phyloP scores from a whole-genome alignment of 495 filamentous ascomycete genomes.

The Neurospora sp. region DNA sequence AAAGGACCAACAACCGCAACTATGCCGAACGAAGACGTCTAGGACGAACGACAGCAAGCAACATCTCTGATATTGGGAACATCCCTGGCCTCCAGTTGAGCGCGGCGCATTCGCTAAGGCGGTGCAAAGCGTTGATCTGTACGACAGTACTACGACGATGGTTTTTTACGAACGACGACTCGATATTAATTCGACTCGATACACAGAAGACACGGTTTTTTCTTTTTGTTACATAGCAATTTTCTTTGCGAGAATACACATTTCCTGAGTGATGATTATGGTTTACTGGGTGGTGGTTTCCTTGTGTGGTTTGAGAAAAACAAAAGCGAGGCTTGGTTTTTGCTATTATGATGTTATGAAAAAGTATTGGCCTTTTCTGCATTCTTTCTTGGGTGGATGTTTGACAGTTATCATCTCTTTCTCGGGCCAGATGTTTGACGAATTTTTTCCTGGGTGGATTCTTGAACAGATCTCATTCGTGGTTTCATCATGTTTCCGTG shows the following conservation, averaged over 20 bases:
- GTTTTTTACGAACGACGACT: neutral
- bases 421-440: neutral
- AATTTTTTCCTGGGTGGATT: neutral
- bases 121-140: neutral
- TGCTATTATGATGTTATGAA: neutral
- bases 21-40: neutral
- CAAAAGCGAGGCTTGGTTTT: neutral
- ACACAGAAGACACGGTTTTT: neutral
- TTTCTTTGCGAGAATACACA: neutral
- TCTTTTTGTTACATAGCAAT: neutral
- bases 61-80: neutral
- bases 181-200: neutral
- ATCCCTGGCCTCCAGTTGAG: neutral
- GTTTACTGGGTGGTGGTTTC: neutral
- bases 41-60: neutral
- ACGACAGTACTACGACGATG: neutral
- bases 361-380: neutral
- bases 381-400: neutral
- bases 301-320: neutral
- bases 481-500: neutral
- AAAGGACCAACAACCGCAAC: neutral
- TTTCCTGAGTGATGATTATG: neutral
- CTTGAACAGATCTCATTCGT: neutral
- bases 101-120: neutral
- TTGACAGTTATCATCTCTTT: neutral